phyloP scores from a whole-genome alignment of 345 rosid genomes.

The Boechera divaricarpa region DNA sequence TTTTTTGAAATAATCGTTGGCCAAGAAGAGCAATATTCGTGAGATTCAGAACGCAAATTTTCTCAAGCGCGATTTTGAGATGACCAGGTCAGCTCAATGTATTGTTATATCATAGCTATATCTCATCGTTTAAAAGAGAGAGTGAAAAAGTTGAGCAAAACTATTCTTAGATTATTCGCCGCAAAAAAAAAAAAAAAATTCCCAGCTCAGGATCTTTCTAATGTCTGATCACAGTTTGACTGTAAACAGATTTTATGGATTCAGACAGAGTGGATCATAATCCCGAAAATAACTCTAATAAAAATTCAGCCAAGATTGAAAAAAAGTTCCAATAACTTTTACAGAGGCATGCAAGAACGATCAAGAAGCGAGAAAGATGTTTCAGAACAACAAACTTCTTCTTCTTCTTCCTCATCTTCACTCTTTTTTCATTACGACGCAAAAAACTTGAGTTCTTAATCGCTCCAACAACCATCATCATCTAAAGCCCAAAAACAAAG shows the following conservation, averaged over 20 bases:
- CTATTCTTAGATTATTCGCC: conserved; percentile 10
- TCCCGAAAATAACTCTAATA: not conserved
- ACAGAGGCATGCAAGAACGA: conserved; percentile 2
- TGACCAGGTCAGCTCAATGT: not conserved
- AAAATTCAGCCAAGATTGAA: conserved; percentile 15
- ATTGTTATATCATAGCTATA: too few species aligned
- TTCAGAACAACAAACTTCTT: conserved; percentile 20
- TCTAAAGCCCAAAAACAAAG: conserved; percentile 9
- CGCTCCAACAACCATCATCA: not conserved
- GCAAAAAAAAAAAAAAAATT: not conserved
- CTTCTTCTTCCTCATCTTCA: not conserved
- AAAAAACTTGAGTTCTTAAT: conserved; percentile 7
- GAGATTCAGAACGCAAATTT: too few species aligned
- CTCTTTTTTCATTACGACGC: not conserved
- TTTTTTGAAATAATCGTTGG: too few species aligned
- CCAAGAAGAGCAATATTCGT: too few species aligned
- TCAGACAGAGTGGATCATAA: not conserved
- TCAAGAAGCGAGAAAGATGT: conserved; percentile 21
- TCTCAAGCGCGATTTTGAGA: too few species aligned
- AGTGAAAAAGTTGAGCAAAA: conserved; percentile 1
- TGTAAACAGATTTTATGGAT: conserved; percentile 5
- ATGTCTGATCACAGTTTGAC: not conserved
- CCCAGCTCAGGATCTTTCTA: not conserved
- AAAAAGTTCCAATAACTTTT: not conserved
- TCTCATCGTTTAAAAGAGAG: not conserved